These are phyloP conservation scores for Aspergillus jensenii DNA, from an alignment of 2,329 filamentous ascomycete species.

Conservation along the genomic window DNA sequence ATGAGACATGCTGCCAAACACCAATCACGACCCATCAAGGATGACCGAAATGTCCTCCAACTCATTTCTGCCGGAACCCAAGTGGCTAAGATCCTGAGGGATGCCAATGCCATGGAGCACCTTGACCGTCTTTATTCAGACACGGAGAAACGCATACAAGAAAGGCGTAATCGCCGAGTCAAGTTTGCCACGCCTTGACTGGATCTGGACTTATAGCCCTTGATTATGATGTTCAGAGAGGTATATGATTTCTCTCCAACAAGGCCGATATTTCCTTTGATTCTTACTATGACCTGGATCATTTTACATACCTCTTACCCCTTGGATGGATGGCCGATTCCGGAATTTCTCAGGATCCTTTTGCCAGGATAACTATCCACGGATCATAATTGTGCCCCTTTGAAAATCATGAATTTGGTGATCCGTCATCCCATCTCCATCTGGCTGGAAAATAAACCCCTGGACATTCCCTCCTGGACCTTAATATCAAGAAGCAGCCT, in stretches of 20 bases:
- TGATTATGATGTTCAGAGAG: constrained; percentile 9
- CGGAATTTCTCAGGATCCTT: not conserved
- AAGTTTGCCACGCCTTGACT: constrained; percentile 34
- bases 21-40: constrained; percentile 78
- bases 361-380: constrained; percentile 1
- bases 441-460: constrained; percentile 1
- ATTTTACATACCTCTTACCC: not conserved
- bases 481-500: not conserved
- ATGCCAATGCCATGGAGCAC: constrained; percentile 79
- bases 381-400: constrained; percentile 1
- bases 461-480: not conserved
- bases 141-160: constrained; percentile 76
- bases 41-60: constrained; percentile 85
- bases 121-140: constrained; percentile 78
- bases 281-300: not conserved
- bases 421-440: constrained; percentile 1
- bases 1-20: constrained; percentile 84
- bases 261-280: constrained; percentile 10
- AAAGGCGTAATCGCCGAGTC: constrained; percentile 50
- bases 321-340: not conserved
- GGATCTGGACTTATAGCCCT: not conserved
- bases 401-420: constrained; percentile 9
- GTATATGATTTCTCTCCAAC: constrained; percentile 12
- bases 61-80: constrained; percentile 84
- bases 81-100: constrained; percentile 83